Conservation (phyloP, 2,329 filamentous ascomycete species). For the Amesomyces nigricolor region DNA sequence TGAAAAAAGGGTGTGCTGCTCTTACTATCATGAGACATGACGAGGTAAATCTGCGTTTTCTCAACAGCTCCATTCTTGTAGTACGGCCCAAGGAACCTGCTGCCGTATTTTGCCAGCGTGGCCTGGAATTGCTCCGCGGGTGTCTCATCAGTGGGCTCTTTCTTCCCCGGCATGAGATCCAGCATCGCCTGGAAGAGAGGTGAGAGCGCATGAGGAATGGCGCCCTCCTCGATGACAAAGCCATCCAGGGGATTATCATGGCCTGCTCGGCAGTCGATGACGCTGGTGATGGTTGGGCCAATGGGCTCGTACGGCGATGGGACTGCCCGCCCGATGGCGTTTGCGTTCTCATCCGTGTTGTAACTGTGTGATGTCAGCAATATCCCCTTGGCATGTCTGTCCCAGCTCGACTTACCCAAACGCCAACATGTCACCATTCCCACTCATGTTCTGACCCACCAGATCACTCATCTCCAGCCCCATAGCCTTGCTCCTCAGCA, state of each 20-base stretch:
- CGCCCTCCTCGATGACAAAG: conserved; percentile 60
- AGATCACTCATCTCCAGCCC: conserved; percentile 53
- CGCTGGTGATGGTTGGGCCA: conserved; percentile 57
- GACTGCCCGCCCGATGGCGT: conserved; percentile 48
- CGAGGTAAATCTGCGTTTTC: conserved; percentile 57
- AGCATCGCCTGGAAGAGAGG: conserved; percentile 53
- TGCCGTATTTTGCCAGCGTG: conserved; percentile 44
- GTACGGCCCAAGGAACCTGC: conserved; percentile 55
- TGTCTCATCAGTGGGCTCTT: conserved; percentile 34
- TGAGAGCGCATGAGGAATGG: conserved; percentile 52
- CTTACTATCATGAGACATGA: conserved; percentile 61
- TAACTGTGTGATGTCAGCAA: conserved; percentile 39
- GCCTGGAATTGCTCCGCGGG: conserved; percentile 41
- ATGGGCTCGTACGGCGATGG: conserved; percentile 48
- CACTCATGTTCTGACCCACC: conserved; percentile 56
- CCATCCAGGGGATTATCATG: conserved; percentile 52
- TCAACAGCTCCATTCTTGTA: conserved; percentile 49
- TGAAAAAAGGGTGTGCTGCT: not conserved
- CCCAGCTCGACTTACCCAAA: conserved; percentile 42
- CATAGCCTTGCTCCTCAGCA: conserved; percentile 54
- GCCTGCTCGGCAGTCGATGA: conserved; percentile 53
- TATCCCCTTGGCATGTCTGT: not conserved
- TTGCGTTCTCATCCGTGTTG: conserved; percentile 52
- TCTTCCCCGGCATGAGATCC: conserved; percentile 46
- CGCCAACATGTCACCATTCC: conserved; percentile 60